Evolutionary conservation across 2,329 filamentous ascomycete genomes (phyloP).

Genomic region (Colletotrichum scovillei): DNA sequence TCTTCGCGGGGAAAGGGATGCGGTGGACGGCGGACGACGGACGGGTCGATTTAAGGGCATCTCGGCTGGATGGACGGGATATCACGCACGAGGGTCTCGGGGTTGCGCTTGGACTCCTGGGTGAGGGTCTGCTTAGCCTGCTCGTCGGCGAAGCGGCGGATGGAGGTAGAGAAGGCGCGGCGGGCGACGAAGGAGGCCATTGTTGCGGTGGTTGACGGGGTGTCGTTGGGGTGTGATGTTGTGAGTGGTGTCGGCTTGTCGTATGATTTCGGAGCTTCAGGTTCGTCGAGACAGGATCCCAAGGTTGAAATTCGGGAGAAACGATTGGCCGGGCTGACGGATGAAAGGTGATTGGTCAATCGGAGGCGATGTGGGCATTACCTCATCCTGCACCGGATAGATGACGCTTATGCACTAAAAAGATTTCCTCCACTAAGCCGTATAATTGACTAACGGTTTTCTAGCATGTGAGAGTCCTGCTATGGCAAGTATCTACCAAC

Average conservation of each 20-base stretch:
- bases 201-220: constrained; percentile 43
- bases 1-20: constrained; percentile 12
- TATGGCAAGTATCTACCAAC: neutral
- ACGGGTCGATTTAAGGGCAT: neutral
- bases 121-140: constrained; percentile 61
- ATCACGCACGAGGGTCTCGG: constrained; percentile 56
- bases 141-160: constrained; percentile 58
- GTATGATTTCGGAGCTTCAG: constrained; percentile 37
- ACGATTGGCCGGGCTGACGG: constrained; percentile 32
- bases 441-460: neutral
- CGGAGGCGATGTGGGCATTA: constrained; percentile 23
- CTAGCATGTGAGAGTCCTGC: too few relatives aligned
- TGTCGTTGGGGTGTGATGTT: constrained; percentile 24
- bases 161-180: constrained; percentile 65
- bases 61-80: constrained; percentile 37
- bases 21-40: constrained; percentile 33
- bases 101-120: constrained; percentile 68
- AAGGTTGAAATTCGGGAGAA: constrained; percentile 36
- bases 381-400: constrained; percentile 24
- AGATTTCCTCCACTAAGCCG: neutral
- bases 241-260: constrained; percentile 29
- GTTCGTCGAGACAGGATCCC: constrained; percentile 14
- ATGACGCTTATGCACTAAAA: neutral
- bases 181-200: constrained; percentile 70
- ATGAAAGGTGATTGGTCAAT: constrained; percentile 34